Conservation (phyloP, 2,329 filamentous ascomycete species). For the Clonostachys sp. region DNA sequence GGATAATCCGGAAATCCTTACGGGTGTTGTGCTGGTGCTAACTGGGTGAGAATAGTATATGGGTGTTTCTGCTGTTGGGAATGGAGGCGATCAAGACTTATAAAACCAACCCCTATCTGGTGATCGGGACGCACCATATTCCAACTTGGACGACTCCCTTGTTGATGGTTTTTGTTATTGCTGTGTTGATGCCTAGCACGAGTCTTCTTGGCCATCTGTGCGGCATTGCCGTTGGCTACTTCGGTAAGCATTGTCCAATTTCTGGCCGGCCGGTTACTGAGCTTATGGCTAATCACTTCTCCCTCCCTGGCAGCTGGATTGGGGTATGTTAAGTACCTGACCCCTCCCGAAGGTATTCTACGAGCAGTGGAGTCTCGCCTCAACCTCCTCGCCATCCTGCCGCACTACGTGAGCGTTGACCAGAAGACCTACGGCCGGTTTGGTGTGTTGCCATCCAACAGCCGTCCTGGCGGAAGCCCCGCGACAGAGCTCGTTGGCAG, state of each 20-base stretch:
- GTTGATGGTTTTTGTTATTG: slow-evolving; percentile 68
- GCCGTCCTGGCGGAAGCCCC: slow-evolving; percentile 31
- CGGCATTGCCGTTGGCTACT: slow-evolving; percentile 78
- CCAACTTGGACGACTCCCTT: slow-evolving; percentile 91
- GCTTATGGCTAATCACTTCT: slow-evolving; percentile 3
- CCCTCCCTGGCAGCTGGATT: slow-evolving; percentile 58
- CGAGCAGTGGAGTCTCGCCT: slow-evolving; percentile 86
- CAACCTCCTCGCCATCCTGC: slow-evolving; percentile 76
- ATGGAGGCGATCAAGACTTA: slow-evolving; percentile 85
- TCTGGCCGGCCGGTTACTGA: not conserved
- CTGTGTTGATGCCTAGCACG: slow-evolving; percentile 73
- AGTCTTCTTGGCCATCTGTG: slow-evolving; percentile 85
- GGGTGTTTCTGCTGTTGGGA: slow-evolving; percentile 85
- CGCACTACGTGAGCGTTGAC: slow-evolving; percentile 90
- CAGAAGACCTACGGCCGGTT: slow-evolving; percentile 95
- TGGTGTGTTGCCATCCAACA: slow-evolving; percentile 70
- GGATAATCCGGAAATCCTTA: not conserved
- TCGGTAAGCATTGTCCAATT: slow-evolving; percentile 54
- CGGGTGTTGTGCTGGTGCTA: not conserved
- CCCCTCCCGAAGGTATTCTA: slow-evolving; percentile 82
- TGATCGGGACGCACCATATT: slow-evolving; percentile 59
- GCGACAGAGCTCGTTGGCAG: slow-evolving; percentile 56
- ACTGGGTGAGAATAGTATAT: slow-evolving; percentile 56
- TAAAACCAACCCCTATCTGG: slow-evolving; percentile 74
- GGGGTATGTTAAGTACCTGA: slow-evolving; percentile 84